Evolutionary conservation across 306 rosid species (phyloP), one percentile per base, ranked within the genome.

Genomic region (Styphnolobium japonicum): DNA sequence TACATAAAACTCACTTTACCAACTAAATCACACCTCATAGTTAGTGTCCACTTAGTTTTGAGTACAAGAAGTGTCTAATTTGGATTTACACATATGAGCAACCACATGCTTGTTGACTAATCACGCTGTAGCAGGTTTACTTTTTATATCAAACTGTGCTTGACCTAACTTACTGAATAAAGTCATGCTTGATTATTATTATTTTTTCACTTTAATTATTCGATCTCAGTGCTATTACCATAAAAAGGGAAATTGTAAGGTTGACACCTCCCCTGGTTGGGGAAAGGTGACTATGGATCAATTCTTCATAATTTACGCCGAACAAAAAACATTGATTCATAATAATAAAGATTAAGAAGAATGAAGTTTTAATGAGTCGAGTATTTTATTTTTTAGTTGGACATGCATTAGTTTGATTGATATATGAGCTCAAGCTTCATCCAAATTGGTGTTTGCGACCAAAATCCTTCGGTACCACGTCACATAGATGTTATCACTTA

Each of bases 61-160:
- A 16, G 34, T 33, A n/a, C 2, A 12, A 21, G 15, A 23, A 53
- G 6, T 40, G 70, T 36, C 46, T 62, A 69, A 66, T 42, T 61
- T 64, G 71, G 67, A 60, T 52, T 76, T 46, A 19, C 56, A 43
- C 56, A 21, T 10, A 14, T 19, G 51, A 71, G 56, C 22, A 53
- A 36, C 12, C 31, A 64, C 48, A 43, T 25, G 78, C 65, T 42
- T 36, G 52, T 81, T 73, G 86, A 85, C 84, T 58, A 33, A 36
- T n/a, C 0, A 62, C 53, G 40, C 63, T 10, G 11, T 9, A 5
- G 55, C 4, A 29, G 23, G 25, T 2, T 14, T 25, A 4, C 1
- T 12, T 12, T 23, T 22, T 37, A 56, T 65, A 36, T 60, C 56
- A 22, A 25, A 22, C 31, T 55, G 15, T 40, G 25, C 42, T 73